Conservation (phyloP, 73 alveolate species). For the Tetrahymena borealis region DNA sequence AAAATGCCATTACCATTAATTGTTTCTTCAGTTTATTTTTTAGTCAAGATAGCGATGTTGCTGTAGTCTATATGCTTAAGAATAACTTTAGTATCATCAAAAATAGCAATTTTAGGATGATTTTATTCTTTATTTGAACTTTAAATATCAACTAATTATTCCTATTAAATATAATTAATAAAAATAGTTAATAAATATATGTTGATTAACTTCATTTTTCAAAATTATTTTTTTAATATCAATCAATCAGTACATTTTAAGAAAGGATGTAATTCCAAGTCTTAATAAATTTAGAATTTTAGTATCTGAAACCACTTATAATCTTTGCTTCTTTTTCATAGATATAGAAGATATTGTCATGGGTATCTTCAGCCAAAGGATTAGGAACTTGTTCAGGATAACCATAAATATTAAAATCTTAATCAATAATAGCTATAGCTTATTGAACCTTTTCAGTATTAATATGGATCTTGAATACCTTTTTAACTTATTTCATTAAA, state of each 20-base stretch:
- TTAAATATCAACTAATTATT: neutral
- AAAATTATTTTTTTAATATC: no score
- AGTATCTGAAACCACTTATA: neutral
- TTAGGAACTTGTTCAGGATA: neutral
- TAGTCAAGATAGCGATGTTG: slow-evolving; percentile 27
- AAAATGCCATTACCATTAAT: slow-evolving; percentile 3
- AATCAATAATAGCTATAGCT: neutral
- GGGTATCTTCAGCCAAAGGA: neutral
- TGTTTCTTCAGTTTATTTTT: neutral
- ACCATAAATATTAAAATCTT: neutral
- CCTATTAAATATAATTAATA: neutral
- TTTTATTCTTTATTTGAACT: neutral
- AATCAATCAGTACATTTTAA: neutral
- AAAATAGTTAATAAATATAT: no score
- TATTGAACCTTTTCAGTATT: neutral
- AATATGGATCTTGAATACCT: neutral
- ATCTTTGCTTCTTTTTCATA: neutral
- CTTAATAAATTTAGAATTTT: neutral
- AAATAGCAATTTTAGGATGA: slow-evolving; percentile 32
- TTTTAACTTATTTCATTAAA: neutral
- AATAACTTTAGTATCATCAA: slow-evolving; percentile 40
- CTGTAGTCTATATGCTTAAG: slow-evolving; percentile 26
- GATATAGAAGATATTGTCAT: neutral
- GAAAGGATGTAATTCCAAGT: neutral
- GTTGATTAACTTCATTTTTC: no score